Evolutionary conservation across 2,329 filamentous ascomycete species (phyloP), one percentile per base, ranked within the genome.

Genomic region (Neonectria sp.): DNA sequence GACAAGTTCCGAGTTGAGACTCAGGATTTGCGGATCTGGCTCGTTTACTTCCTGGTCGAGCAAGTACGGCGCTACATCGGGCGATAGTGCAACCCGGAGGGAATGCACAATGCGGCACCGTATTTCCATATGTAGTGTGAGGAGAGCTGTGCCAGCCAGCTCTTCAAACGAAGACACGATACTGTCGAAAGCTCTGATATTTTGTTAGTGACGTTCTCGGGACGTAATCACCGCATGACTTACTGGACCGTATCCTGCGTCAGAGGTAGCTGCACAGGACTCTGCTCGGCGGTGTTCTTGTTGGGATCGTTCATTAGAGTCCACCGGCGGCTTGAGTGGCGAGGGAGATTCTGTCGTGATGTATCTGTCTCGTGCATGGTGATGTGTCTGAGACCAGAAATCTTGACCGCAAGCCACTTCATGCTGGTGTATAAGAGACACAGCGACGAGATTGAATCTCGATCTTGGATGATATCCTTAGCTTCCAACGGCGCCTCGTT

Each of bases 371-470:
- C 90, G 68, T 92, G 90, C 59, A 88, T 86, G 24, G 93, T 95
- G 75, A 98, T 94, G 76, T 95, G 91, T 48, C 96, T 90, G 60
- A 99, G 86, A 64, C 93, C 87, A n/a, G 87, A 84, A 48, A 97
- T 90, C 82, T 95, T 96, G 73, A 92, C 92, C 24, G 93, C 91
- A 40, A 99, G 89, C 96, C 96, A 99, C 85, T 97, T 96, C 94
- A 98, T 97, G 83, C 95, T 98, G 56, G 95, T 98, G 80, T 97
- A 97, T 40, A 99, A 85, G 45, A 98, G 88, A 73, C 95, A 98
- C 5, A 99, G 84, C 4, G 92, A 92, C 49, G 92, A 90, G 31
- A 98, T 92, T 4, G 91, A 93, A 78, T 98, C 97, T 29, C 93
- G 91, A 76, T 98, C 95, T 49, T 93, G 92, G 70, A 98, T 95